Conservation (phyloP, 805 yeast species). For the Lipomyces kockii region DNA sequence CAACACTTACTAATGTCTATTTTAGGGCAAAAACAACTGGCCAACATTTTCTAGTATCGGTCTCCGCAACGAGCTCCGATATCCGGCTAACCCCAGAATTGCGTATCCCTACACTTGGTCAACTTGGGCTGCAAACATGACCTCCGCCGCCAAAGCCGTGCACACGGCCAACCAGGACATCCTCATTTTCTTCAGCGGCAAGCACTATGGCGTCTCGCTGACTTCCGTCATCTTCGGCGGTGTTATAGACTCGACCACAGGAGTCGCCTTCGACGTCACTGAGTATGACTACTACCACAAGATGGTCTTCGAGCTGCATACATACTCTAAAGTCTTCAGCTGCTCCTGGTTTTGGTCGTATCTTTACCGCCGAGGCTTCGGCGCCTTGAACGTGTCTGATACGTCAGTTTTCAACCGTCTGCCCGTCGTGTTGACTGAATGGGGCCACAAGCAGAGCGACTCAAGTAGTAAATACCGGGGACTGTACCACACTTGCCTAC, state of each 20-base stretch:
- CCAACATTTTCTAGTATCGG: not conserved
- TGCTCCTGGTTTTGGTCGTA: too few species aligned
- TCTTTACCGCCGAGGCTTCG: too few species aligned
- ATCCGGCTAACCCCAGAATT: not conserved
- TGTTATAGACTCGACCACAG: not conserved
- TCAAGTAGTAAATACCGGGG: too few species aligned
- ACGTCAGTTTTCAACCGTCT: too few species aligned
- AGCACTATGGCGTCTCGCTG: not conserved
- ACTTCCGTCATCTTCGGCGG: not conserved
- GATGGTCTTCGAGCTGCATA: constrained; percentile 1
- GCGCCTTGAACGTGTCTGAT: too few species aligned
- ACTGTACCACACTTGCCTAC: not conserved
- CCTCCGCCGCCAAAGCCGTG: constrained; percentile 1
- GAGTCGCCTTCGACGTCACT: not conserved
- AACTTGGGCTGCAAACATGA: not conserved
- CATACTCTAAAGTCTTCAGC: not conserved
- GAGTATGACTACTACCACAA: constrained; percentile 1
- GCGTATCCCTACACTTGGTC: not conserved
- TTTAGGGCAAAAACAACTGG: not conserved
- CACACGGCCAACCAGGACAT: not conserved
- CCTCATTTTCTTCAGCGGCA: not conserved
- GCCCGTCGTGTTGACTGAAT: too few species aligned
- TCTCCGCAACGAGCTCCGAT: not conserved
- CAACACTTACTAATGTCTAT: not conserved
- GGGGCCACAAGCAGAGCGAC: too few species aligned